These are phyloP conservation scores for Syncephalastrum monosporum DNA, from an alignment of 371 early-diverging fungal genomes.

Conservation along the genomic window DNA sequence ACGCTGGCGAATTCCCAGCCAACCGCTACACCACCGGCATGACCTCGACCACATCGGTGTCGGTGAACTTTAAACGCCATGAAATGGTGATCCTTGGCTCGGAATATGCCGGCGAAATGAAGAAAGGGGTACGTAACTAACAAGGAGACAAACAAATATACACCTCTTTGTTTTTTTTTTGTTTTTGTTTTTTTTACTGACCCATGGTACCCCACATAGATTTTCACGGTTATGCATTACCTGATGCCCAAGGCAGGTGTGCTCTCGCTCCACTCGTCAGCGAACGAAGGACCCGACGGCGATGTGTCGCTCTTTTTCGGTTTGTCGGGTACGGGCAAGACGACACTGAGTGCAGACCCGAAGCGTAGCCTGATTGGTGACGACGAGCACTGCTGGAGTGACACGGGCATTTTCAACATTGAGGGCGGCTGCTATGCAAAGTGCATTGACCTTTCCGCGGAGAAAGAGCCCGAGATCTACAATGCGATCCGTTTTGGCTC, in stretches of 20 bases:
- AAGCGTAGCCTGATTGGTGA: constrained; percentile 94
- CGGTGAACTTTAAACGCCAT: constrained; percentile 83
- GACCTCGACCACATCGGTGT: constrained; percentile 92
- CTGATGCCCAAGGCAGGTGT: constrained; percentile 97
- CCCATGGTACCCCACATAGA: constrained; percentile 18
- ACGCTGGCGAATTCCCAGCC: constrained; percentile 97
- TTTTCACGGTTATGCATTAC: constrained; percentile 99
- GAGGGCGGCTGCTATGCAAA: constrained; percentile 99
- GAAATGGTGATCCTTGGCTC: constrained; percentile 94
- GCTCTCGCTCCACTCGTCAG: constrained; percentile 94
- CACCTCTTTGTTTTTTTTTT: background rate
- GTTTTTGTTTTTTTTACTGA: background rate
- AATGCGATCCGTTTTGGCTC: constrained; percentile 93
- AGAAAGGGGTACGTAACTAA: constrained; percentile 81
- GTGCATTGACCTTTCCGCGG: constrained; percentile 89
- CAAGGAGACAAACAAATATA: constrained; percentile 1
- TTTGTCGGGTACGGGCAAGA: constrained; percentile 97
- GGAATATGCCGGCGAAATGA: constrained; percentile 99
- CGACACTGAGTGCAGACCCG: constrained; percentile 96
- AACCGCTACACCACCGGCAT: constrained; percentile 96
- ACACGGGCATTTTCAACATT: constrained; percentile 95
- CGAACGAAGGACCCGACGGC: constrained; percentile 89
- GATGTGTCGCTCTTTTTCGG: constrained; percentile 98
- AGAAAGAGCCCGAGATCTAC: constrained; percentile 98
- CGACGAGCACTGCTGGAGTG: constrained; percentile 98